Evolutionary conservation across 192 early-diverging fungal genomes (phyloP).

Genomic region (Coemansia sp.): DNA sequence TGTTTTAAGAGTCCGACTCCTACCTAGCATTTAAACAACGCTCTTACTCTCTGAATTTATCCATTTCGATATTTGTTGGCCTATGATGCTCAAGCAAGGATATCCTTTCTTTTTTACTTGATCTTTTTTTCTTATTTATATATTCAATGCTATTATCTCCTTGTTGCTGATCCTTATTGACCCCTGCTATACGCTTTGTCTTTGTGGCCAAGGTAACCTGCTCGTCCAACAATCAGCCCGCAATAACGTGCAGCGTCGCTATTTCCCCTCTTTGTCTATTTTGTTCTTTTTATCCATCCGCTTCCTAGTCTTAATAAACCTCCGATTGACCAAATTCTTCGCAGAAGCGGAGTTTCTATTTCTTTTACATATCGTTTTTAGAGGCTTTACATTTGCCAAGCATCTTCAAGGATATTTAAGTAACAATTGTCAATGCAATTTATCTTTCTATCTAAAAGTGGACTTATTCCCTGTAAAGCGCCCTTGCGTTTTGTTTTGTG

Average conservation of each 20-base stretch:
- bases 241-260: neutral
- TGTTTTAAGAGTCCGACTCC: neutral
- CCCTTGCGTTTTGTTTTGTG: neutral
- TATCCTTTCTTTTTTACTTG: neutral
- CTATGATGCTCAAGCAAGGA: neutral
- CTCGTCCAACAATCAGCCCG: neutral
- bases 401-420: neutral
- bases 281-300: neutral
- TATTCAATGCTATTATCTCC: neutral
- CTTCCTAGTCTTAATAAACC: neutral
- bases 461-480: neutral
- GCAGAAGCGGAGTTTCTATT: neutral
- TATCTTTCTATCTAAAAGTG: neutral
- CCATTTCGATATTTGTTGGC: neutral
- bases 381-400: neutral
- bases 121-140: neutral
- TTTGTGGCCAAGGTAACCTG: neutral
- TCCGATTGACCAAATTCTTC: neutral
- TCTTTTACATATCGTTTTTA: neutral
- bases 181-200: neutral
- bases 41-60: neutral
- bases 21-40: neutral
- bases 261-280: slow-evolving; percentile 8
- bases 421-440: neutral
- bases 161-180: neutral